These are phyloP conservation scores for Anisodus acutangulus DNA, from an alignment of 257 asterid genomes.

Conservation along the genomic window DNA sequence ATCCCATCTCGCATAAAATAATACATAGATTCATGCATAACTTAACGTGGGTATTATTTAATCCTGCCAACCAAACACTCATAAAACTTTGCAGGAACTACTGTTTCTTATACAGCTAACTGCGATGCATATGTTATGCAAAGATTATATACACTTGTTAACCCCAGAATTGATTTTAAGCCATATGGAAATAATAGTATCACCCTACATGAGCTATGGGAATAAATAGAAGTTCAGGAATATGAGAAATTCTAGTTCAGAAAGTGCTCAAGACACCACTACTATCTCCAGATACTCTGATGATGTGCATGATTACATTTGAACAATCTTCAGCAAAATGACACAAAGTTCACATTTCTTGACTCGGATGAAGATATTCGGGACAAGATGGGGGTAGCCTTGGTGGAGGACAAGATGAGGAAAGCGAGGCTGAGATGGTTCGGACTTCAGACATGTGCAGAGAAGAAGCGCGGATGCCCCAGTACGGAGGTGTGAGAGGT, in stretches of 20 bases:
- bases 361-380: not conserved
- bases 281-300: slow-evolving; percentile 16
- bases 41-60: not conserved
- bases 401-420: no score
- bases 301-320: slow-evolving; percentile 14
- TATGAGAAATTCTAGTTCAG: slow-evolving; percentile 4
- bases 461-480: no score
- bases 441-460: no score
- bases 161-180: not conserved
- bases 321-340: slow-evolving; percentile 19
- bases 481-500: no score
- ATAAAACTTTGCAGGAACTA: not conserved
- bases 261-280: slow-evolving; percentile 6
- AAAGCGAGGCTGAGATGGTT: no score
- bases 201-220: not conserved
- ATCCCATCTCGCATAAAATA: not conserved
- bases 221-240: slow-evolving; percentile 14
- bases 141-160: slow-evolving; percentile 12
- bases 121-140: not conserved
- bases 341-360: not conserved
- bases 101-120: not conserved
- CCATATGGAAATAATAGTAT: slow-evolving; percentile 1
- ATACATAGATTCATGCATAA: not conserved
- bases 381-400: no score
- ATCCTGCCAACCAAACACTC: not conserved